A percentile compares a stretch with the other conserved stretches of the same genome.
phyloP scores from a whole-genome alignment of 345 rosid species.

The Adansonia digitata region DNA sequence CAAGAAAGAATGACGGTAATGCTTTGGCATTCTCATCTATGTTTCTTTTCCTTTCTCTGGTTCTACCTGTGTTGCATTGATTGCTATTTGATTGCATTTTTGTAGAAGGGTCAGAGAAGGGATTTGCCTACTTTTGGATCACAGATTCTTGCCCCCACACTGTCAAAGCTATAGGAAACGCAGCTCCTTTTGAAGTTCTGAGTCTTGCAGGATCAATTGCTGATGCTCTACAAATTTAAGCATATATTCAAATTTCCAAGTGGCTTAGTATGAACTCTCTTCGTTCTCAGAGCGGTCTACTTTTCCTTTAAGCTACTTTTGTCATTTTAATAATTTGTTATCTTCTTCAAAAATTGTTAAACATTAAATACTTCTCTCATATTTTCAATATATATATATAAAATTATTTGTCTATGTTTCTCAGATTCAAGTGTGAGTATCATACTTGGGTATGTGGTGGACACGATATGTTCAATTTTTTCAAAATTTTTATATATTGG shows the following conservation, averaged over 20 bases:
- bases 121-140: conserved; percentile 87
- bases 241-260: neutral
- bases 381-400: neutral
- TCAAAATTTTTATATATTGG: too few relatives aligned
- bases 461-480: too few relatives aligned
- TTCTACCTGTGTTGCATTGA: neutral
- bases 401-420: too few relatives aligned
- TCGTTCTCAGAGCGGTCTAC: neutral
- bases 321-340: neutral
- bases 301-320: neutral
- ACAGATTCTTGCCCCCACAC: conserved; percentile 93
- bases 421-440: too few relatives aligned
- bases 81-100: conserved; percentile 7
- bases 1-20: conserved; percentile 53
- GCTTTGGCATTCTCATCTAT: neutral
- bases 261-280: neutral
- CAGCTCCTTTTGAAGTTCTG: conserved; percentile 81
- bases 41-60: neutral
- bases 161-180: conserved; percentile 67
- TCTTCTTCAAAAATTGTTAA: neutral
- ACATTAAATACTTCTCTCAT: neutral
- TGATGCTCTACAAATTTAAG: conserved; percentile 76
- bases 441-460: too few relatives aligned
- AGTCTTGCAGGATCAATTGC: conserved; percentile 93
- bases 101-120: conserved; percentile 40